Conservation (phyloP, 2,329 filamentous ascomycete species). For the Penicillium janthinellum region DNA sequence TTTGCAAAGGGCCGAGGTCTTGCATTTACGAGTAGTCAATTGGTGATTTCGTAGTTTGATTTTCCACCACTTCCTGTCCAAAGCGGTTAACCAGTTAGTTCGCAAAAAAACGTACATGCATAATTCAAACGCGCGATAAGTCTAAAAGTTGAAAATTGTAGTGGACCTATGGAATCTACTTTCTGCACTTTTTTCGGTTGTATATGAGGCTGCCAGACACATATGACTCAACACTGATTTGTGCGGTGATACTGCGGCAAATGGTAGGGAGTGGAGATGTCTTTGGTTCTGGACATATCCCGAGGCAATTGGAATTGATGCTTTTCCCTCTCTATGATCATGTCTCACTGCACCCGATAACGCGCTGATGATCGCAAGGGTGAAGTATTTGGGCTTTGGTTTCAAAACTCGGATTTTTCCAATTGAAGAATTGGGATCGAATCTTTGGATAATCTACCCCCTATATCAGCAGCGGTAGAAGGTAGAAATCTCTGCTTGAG, state of each 20-base stretch:
- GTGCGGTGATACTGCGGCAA: slow-evolving; percentile 1
- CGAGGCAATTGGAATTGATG: neutral
- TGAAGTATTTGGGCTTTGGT: neutral
- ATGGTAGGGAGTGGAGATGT: neutral
- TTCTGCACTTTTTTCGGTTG: neutral
- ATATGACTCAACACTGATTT: neutral
- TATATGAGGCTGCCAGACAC: neutral
- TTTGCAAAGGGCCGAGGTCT: neutral
- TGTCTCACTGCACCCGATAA: neutral
- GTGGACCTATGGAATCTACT: neutral
- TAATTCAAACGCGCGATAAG: neutral
- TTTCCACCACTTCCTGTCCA: too few species aligned
- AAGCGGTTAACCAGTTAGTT: too few species aligned
- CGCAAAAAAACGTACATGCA: too few species aligned
- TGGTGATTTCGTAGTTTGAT: neutral
- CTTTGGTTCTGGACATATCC: neutral
- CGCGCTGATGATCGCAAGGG: neutral
- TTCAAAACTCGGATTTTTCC: neutral
- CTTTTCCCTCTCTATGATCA: neutral
- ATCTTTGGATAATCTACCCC: neutral
- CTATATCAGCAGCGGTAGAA: neutral
- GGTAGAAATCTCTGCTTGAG: neutral
- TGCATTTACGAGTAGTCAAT: neutral
- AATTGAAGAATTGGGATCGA: neutral
- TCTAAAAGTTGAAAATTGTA: neutral